Conservation (phyloP, 2,329 filamentous ascomycete species). For the Chalaropsis thielavioides region DNA sequence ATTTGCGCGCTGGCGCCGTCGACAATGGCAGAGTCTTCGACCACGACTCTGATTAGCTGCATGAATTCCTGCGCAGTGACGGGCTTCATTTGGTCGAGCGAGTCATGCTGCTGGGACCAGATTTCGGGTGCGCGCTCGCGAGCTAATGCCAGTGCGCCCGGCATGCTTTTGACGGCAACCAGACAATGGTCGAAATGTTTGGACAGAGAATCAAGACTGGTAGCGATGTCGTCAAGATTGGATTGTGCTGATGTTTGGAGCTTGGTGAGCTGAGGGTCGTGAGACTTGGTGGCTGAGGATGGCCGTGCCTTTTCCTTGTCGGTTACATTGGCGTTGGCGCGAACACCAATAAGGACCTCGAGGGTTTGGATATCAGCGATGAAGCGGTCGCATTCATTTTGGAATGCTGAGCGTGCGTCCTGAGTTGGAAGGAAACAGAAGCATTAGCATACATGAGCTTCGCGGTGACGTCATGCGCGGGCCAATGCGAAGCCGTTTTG, state of each 20-base stretch:
- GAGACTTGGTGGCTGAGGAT: background rate
- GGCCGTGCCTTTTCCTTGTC: constrained; percentile 21
- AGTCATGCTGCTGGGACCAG: constrained; percentile 27
- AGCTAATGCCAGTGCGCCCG: constrained; percentile 58
- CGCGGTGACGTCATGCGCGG: background rate
- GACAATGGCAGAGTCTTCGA: constrained; percentile 53
- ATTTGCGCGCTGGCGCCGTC: constrained; percentile 57
- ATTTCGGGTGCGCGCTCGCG: constrained; percentile 54
- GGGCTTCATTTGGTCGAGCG: constrained; percentile 44
- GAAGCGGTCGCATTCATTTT: constrained; percentile 60
- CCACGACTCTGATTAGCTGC: constrained; percentile 72
- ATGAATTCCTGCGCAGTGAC: constrained; percentile 60
- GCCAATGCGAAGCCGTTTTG: background rate
- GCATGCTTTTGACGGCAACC: constrained; percentile 77
- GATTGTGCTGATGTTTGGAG: constrained; percentile 50
- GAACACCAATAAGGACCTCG: constrained; percentile 37
- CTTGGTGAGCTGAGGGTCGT: constrained; percentile 31
- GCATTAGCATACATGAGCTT: background rate
- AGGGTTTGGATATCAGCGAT: constrained; percentile 58
- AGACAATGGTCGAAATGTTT: constrained; percentile 88
- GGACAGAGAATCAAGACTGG: constrained; percentile 64
- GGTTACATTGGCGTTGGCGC: constrained; percentile 21
- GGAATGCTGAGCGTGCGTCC: constrained; percentile 54
- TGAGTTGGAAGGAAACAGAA: constrained; percentile 18
- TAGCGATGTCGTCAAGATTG: constrained; percentile 70